Conservation (phyloP, 2,329 filamentous ascomycete species). For the Penicillium freii region DNA sequence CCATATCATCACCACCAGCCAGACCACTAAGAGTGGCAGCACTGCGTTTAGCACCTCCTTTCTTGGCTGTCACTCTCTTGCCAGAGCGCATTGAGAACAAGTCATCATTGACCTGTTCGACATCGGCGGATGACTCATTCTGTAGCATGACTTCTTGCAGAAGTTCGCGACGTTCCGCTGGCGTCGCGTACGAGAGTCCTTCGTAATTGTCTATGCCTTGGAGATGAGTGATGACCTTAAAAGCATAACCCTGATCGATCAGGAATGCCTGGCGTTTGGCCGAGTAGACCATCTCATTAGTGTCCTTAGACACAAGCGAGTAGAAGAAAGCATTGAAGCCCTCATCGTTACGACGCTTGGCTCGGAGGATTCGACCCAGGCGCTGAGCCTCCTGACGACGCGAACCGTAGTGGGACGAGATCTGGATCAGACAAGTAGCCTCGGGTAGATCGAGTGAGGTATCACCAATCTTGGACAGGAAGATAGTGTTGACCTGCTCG, state of each 20-base stretch:
- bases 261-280: slow-evolving; percentile 95
- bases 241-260: slow-evolving; percentile 96
- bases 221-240: slow-evolving; percentile 96
- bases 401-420: slow-evolving; percentile 95
- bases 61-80: slow-evolving; percentile 43
- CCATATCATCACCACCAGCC: slow-evolving; percentile 93
- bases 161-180: slow-evolving; percentile 78
- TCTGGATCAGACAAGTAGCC: slow-evolving; percentile 94
- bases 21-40: slow-evolving; percentile 83
- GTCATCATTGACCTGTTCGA: slow-evolving; percentile 69
- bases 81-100: slow-evolving; percentile 60
- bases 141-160: slow-evolving; percentile 87
- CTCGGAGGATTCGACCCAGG: slow-evolving; percentile 85
- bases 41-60: slow-evolving; percentile 68
- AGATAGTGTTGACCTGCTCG: slow-evolving; percentile 83
- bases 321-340: slow-evolving; percentile 99
- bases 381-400: slow-evolving; percentile 95
- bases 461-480: slow-evolving; percentile 95
- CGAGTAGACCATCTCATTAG: slow-evolving; percentile 96
- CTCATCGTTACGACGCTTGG: slow-evolving; percentile 93
- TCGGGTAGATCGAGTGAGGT: slow-evolving; percentile 97
- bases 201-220: slow-evolving; percentile 84
- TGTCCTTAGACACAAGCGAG: slow-evolving; percentile 94
- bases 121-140: slow-evolving; percentile 70
- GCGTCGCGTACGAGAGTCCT: slow-evolving; percentile 74